Evolutionary conservation across 176 grass and related monocot species (phyloP).

Genomic region (Otatea glauca): DNA sequence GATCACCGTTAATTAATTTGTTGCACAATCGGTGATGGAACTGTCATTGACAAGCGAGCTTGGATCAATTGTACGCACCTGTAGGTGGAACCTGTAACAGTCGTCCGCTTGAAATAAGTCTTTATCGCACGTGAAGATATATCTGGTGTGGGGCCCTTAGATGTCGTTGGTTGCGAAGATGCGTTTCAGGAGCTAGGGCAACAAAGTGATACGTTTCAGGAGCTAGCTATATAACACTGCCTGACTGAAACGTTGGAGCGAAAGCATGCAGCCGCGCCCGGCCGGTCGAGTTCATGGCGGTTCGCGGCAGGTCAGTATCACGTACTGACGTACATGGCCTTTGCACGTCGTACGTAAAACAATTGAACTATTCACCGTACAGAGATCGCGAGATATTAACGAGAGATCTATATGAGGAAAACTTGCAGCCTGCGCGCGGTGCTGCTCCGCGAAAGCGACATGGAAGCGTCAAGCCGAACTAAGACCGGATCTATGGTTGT

Average conservation of each 20-base stretch:
- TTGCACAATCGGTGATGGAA: no score
- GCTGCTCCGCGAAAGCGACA: not conserved
- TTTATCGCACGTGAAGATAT: no score
- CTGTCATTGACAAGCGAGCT: no score
- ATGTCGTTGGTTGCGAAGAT: not conserved
- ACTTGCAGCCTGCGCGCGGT: not conserved
- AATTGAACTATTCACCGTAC: not conserved
- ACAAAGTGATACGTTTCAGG: no score
- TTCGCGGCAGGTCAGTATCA: not conserved
- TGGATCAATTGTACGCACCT: no score
- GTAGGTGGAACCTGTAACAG: no score
- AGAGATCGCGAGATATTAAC: not conserved
- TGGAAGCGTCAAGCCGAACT: not conserved
- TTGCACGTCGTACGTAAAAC: not conserved
- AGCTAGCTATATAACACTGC: not conserved
- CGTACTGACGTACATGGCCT: no score
- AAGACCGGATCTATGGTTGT: no score
- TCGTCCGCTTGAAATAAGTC: no score
- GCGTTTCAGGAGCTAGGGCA: no score
- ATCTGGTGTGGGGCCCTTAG: not conserved
- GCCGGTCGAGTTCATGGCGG: not conserved
- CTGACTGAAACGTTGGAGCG: not conserved
- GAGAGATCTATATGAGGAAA: not conserved
- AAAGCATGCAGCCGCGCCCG: no score
- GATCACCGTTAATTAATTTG: no score